Conservation (phyloP, 1,284 basidiomycete genomes). For the Pyrrhoderma noxium region DNA sequence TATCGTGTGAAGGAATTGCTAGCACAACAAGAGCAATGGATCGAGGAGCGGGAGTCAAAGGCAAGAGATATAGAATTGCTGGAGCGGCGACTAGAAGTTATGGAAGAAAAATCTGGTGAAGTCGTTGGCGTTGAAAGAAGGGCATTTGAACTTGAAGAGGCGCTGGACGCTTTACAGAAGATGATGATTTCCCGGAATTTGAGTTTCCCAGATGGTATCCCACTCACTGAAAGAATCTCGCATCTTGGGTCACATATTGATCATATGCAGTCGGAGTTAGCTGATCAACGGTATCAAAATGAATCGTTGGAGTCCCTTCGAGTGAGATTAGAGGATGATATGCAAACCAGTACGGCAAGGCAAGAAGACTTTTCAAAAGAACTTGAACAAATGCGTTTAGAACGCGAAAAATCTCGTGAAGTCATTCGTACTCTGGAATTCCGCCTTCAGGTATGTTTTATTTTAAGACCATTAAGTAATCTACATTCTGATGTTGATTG, state of each 20-base stretch:
- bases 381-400: slow-evolving; percentile 46
- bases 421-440: slow-evolving; percentile 38
- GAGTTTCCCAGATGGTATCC: slow-evolving; percentile 41
- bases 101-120: slow-evolving; percentile 40
- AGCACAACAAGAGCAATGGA: slow-evolving; percentile 46
- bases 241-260: slow-evolving; percentile 51
- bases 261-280: slow-evolving; percentile 42
- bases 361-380: slow-evolving; percentile 43
- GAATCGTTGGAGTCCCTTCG: slow-evolving; percentile 38
- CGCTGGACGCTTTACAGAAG: slow-evolving; percentile 36
- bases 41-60: slow-evolving; percentile 42
- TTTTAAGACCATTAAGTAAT: neutral
- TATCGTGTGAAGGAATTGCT: slow-evolving; percentile 43
- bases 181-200: slow-evolving; percentile 51
- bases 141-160: slow-evolving; percentile 48
- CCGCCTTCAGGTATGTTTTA: slow-evolving; percentile 35
- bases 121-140: slow-evolving; percentile 38
- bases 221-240: slow-evolving; percentile 42
- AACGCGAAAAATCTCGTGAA: slow-evolving; percentile 46
- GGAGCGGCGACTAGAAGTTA: slow-evolving; percentile 35
- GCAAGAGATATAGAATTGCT: slow-evolving; percentile 39
- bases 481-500: neutral
- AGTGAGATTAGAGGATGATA: slow-evolving; percentile 44
- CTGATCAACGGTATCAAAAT: slow-evolving; percentile 41
- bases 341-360: slow-evolving; percentile 38